Evolutionary conservation across 306 rosid species (phyloP), one percentile per base, ranked within the genome.

Genomic region (Elaeagnus macrophylla): DNA sequence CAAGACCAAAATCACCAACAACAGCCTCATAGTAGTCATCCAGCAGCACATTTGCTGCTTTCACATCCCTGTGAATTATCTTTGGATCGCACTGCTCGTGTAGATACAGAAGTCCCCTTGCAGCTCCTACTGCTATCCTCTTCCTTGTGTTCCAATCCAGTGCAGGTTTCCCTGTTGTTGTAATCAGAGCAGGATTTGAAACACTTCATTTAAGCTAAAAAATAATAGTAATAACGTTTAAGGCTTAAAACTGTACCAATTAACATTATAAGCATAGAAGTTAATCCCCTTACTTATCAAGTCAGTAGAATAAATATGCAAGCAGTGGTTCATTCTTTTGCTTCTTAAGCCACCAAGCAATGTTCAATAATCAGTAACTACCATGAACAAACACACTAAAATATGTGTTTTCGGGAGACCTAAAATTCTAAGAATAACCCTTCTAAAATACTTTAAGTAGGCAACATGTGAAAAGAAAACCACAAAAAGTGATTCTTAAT

Each of bases 21-120:
- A 82, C 70, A 12, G 99, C 99, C 64, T 91, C 99, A 47, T 46
- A 82, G 56, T 61, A 79, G 57, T 91, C 96, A 53, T 91, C 99
- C 35, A 91, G 83, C 49, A 91, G 95, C 57, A 91, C 93, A 77
- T 91, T 91, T 16, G 99, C 99, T 19, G 99, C 99, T 70, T 91
- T 91, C 18, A 91, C 99, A 64, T 91, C 99, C 65, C 99, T 69
- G 79, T 91, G 99, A 56, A 91, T 91, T 53, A 91, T 91, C 85
- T 91, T 91, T 11, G 99, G 99, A 73, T 91, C 96, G 19, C 99
- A 86, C 59, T 91, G 97, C 77, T 91, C 97, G 5, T 91, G 97
- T 10, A 91, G 81, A 72, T 91, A 91, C 53, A 87, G 63, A 57
- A 91, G 96, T 25, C 97, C 97, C 71, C 97, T 80, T 12, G 97